Evolutionary conservation across 2,329 filamentous ascomycete genomes (phyloP), one percentile per base, ranked within the genome.

Genomic region (Colletotrichum tanaceti): DNA sequence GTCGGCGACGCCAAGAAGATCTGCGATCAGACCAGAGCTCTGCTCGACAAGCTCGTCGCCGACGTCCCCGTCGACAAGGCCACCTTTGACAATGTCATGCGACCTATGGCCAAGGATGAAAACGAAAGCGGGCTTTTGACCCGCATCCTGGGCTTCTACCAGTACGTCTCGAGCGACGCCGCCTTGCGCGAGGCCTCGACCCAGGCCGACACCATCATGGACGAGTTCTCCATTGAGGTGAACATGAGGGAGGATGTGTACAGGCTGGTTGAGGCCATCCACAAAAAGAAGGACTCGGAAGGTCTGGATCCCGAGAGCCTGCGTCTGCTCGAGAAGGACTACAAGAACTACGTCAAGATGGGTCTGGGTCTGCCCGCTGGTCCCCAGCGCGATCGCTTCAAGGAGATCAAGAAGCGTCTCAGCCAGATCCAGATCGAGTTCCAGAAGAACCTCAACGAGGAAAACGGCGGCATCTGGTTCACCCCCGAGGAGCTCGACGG

Each of bases 211-310:
- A 90, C 90, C 79, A 81, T 93, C 70, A 87, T 93, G 81, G 88
- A 92, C 74, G 91, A 94, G 72, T 94, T 93, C 75, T 81, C 84
- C 63, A 94, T 95, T 72, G 93, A 96, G 80, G 87, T 89, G 63
- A 87, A 85, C 74, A 95, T 95, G 92, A 87, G 93, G 61, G 91
- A 95, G 80, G 93, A 96, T 73, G 86, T 94, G 68, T 96, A 92
- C 83, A 83, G 84, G 74, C 82, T 90, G 3, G 87, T 91, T 32
- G 85, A 91, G 54, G 85, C 86, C 32, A 83, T 86, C 43, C 88
- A 84, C 73, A 80, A 79, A 53, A 79, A 80, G 53, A 85, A 88
- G 74, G 85, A 79, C 67, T 81, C 85, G 49, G 82, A 85, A 70
- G 79, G 84, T 50, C 82, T 94, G 41, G 90, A 93, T 65, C 82